Evolutionary conservation across 805 yeast species (phyloP), one percentile per base, ranked within the genome.

Genomic region (Metschnikowia gruessii): DNA sequence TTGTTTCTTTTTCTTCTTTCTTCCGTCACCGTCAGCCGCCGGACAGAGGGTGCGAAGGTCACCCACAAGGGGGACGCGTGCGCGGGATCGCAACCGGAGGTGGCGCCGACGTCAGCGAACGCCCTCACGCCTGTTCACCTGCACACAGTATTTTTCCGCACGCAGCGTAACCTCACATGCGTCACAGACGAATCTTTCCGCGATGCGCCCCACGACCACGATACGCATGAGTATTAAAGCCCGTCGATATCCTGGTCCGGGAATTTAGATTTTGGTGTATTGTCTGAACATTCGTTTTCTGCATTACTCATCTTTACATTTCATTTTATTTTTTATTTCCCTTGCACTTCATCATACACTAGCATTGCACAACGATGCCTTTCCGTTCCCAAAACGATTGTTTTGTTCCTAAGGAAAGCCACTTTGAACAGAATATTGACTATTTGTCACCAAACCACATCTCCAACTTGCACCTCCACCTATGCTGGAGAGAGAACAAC

Each of bases 381-480:
- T 12, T 36, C 10, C 40, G 19, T 30, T 36, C 48, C 17, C 43
- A 46, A 43, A 56, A 54, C 49, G 58, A 54, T 44, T 45, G 45
- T 16, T 44, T 29, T 34, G 34, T 54, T 9, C 40, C 41, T 28
- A 45, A 43, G 31, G 31, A 35, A 15, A 38, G 37, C 37, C 42
- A 46, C 10, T 52, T 40, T 41, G 15, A 18, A 40, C 58, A 66
- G 45, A 69, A 68, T 49, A 55, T 66, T 36, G 74, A 69, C 51
- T 69, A 68, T 55, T 55, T 67, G 51, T 44, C 57, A 1, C 30
- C 45, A 9, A 32, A 18, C 31, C 29, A 48, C 39, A 52, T 57
- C 18, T 44, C 59, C 21, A 41, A 50, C 24, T 49, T 48, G 34
- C 56, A 57, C 34, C 51, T 62, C 21, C 56, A 53, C 37, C 48